Conservation (phyloP, 2,329 filamentous ascomycete species). For the Penicillium hesseltinei region DNA sequence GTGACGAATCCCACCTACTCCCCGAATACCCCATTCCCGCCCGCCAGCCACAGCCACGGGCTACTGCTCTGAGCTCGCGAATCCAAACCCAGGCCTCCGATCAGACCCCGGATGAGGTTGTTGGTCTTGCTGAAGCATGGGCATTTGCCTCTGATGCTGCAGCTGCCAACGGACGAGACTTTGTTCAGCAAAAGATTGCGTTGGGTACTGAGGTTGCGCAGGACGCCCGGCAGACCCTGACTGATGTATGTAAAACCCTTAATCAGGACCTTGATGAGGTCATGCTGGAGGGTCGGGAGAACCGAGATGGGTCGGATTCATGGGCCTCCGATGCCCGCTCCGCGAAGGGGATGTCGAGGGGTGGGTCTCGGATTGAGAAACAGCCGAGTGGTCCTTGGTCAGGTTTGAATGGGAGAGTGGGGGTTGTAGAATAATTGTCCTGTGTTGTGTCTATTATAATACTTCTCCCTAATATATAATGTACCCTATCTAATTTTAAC, state of each 20-base stretch:
- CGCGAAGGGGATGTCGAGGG: conserved; percentile 18
- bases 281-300: conserved; percentile 13
- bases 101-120: conserved; percentile 30
- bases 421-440: conserved; percentile 17
- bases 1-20: conserved; percentile 45
- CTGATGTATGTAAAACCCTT: conserved; percentile 34
- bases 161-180: conserved; percentile 29
- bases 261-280: conserved; percentile 35
- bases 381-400: conserved; percentile 38
- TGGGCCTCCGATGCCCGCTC: conserved; percentile 33
- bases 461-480: background rate
- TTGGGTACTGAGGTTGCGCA: conserved; percentile 32
- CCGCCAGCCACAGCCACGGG: conserved; percentile 37
- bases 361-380: conserved; percentile 23
- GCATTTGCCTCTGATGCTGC: conserved; percentile 41
- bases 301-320: conserved; percentile 27
- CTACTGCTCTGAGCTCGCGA: conserved; percentile 28
- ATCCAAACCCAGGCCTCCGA: conserved; percentile 17
- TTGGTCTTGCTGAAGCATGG: conserved; percentile 40
- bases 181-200: conserved; percentile 34
- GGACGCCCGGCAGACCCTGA: conserved; percentile 31
- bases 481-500: background rate
- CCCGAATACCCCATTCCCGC: conserved; percentile 41
- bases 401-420: conserved; percentile 37
- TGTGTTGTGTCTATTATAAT: background rate